These are phyloP conservation scores for Trichoderma lentiforme DNA, from an alignment of 2,329 filamentous ascomycete genomes.

Conservation along the genomic window DNA sequence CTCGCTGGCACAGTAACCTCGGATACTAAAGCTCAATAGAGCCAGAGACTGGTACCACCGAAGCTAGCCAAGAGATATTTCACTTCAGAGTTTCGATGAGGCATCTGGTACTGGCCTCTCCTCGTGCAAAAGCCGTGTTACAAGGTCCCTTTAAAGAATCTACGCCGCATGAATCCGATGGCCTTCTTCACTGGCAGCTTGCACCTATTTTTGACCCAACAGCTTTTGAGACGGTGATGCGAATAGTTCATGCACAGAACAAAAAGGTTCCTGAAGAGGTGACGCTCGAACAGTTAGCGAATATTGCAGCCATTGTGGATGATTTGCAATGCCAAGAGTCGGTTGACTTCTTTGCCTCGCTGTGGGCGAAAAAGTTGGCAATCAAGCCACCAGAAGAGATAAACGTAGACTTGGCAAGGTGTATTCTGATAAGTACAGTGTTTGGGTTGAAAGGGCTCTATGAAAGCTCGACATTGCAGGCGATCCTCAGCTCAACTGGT, in stretches of 20 bases:
- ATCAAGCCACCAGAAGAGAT: background rate
- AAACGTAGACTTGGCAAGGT: constrained; percentile 1
- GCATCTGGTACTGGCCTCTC: constrained; percentile 7
- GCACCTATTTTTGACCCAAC: constrained; percentile 21
- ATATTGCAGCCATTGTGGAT: constrained; percentile 21
- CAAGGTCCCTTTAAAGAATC: constrained; percentile 2
- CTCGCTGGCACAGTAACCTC: background rate
- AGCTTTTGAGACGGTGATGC: constrained; percentile 22
- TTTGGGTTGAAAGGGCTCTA: background rate
- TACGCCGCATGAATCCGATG: constrained; percentile 2
- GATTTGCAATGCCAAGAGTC: constrained; percentile 23
- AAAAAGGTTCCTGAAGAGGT: constrained; percentile 5
- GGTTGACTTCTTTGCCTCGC: constrained; percentile 14
- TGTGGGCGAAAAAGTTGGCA: constrained; percentile 18
- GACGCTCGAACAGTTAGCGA: constrained; percentile 13
- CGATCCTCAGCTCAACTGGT: background rate
- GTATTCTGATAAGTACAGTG: constrained; percentile 18
- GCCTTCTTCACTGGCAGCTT: constrained; percentile 20
- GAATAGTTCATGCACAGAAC: constrained; percentile 21
- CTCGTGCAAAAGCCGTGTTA: background rate
- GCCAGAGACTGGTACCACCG: background rate
- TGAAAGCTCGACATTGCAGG: background rate
- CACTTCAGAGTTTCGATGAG: constrained; percentile 15
- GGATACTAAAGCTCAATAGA: background rate
- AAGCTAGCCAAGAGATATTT: background rate